Evolutionary conservation across 257 asterid species (phyloP).

Genomic region (Capsicum rhomboideum): DNA sequence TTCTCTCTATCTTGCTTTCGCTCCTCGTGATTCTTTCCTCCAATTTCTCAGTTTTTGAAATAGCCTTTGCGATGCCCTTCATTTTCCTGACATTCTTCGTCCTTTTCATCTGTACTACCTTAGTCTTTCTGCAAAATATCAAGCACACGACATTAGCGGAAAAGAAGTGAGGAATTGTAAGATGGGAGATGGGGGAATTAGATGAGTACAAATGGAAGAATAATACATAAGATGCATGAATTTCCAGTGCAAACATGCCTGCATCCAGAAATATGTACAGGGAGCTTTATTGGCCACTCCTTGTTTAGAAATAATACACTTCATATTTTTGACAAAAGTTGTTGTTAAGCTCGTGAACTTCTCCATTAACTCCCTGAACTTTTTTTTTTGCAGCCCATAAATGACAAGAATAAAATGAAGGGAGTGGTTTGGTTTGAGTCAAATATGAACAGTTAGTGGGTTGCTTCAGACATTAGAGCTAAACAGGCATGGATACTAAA

Average conservation of each 20-base stretch:
- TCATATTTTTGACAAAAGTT: neutral
- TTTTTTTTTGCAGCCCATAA: neutral
- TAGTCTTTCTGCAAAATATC: constrained; percentile 33
- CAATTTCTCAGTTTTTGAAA: constrained; percentile 37
- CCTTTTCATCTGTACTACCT: constrained; percentile 65
- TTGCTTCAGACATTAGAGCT: neutral
- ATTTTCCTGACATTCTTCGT: constrained; percentile 51
- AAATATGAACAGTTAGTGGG: neutral
- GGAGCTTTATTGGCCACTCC: neutral
- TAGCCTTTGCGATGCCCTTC: constrained; percentile 63
- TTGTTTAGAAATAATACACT: neutral
- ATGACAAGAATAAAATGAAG: neutral
- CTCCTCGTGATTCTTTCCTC: constrained; percentile 36
- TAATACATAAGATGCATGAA: neutral
- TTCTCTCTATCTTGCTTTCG: constrained; percentile 47
- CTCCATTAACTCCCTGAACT: neutral
- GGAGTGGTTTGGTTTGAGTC: neutral
- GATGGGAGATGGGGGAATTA: neutral
- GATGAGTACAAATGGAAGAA: neutral
- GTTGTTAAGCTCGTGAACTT: neutral
- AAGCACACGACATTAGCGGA: neutral
- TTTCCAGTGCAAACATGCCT: neutral
- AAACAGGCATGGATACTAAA: neutral
- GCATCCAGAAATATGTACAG: neutral
- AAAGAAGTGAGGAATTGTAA: neutral